A percentile compares a stretch with the other conserved stretches of the same genome.
These are phyloP conservation scores for Phytophthora tubulina DNA, from an alignment of 352 stramenopile species.

Conservation along the genomic window DNA sequence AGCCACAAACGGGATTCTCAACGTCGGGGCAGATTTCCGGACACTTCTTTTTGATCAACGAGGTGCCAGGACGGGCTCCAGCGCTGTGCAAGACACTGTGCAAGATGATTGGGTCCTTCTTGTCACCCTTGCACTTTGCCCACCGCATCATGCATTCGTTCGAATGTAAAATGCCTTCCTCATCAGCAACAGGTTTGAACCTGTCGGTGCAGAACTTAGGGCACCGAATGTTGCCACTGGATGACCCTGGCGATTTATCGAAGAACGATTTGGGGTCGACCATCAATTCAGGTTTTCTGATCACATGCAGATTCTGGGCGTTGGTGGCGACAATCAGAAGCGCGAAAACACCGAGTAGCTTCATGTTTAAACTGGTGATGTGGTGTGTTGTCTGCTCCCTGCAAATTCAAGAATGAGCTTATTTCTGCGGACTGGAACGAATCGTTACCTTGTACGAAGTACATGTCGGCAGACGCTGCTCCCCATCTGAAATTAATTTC, in stretches of 20 bases:
- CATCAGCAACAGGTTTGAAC: slow-evolving; percentile 40
- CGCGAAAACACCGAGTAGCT: neutral
- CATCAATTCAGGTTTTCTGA: neutral
- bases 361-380: neutral
- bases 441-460: no score
- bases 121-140: slow-evolving; percentile 40
- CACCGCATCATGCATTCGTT: slow-evolving; percentile 46
- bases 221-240: neutral
- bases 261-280: no score
- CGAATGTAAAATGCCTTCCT: slow-evolving; percentile 43
- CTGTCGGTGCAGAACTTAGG: slow-evolving; percentile 23
- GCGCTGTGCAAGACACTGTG: neutral
- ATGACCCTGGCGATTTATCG: no score
- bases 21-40: slow-evolving; percentile 35
- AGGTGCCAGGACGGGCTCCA: slow-evolving; percentile 4
- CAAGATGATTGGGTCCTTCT: slow-evolving; percentile 17
- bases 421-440: neutral
- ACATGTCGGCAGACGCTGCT: no score
- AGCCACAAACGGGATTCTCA: slow-evolving; percentile 43
- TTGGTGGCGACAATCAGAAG: neutral
- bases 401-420: neutral
- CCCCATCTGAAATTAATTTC: slow-evolving; percentile 28
- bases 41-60: slow-evolving; percentile 9
- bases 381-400: neutral
- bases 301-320: neutral